Evolutionary conservation across 106 monocot genomes (phyloP).

Genomic region (Platanthera zijinensis): DNA sequence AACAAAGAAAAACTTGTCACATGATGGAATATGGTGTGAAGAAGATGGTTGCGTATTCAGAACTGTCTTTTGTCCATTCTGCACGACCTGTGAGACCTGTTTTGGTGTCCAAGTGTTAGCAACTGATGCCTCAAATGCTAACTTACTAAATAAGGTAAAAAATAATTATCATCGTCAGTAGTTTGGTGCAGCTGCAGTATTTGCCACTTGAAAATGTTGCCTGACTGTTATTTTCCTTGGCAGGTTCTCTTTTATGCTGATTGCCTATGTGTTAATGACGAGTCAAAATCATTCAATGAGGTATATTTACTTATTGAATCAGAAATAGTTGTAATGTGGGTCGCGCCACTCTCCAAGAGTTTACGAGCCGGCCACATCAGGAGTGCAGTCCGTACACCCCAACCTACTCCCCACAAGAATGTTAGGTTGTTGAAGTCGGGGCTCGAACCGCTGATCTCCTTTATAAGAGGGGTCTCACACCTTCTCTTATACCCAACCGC

Average conservation of each 20-base stretch:
- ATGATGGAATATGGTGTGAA: constrained; percentile 57
- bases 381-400: too few species aligned
- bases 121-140: constrained; percentile 46
- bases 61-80: constrained; percentile 56
- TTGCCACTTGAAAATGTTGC: neutral
- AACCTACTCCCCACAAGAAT: too few species aligned
- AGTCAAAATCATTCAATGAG: constrained; percentile 23
- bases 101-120: constrained; percentile 72
- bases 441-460: too few species aligned
- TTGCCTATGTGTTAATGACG: constrained; percentile 35
- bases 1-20: constrained; percentile 5
- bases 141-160: constrained; percentile 66
- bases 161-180: neutral
- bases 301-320: constrained; percentile 17
- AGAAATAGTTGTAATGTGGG: neutral
- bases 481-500: too few species aligned
- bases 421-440: too few species aligned
- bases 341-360: too few species aligned
- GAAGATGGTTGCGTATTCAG: constrained; percentile 87
- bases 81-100: constrained; percentile 17
- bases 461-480: too few species aligned
- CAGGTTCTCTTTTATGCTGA: constrained; percentile 80
- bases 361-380: too few species aligned
- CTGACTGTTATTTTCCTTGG: constrained; percentile 3
- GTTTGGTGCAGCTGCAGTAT: neutral